phyloP scores from a whole-genome alignment of 805 yeast genomes.

The Cyberlindnera euphorbiae region DNA sequence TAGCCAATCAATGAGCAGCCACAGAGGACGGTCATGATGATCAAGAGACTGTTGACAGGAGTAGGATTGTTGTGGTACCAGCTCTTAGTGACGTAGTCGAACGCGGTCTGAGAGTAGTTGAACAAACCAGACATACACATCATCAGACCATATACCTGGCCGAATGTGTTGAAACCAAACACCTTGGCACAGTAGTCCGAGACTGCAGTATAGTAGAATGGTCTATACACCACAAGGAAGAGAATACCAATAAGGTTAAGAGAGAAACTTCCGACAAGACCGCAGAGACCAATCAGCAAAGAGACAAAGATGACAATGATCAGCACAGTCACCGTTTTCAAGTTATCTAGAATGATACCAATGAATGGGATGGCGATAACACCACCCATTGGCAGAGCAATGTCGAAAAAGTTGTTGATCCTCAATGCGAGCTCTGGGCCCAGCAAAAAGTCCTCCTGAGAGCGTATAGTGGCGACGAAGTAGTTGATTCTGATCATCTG shows the following conservation, averaged over 20 bases:
- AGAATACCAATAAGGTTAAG: constrained; percentile 67
- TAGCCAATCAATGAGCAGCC: constrained; percentile 26
- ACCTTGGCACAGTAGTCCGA: constrained; percentile 91
- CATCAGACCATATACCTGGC: constrained; percentile 83
- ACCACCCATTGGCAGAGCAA: constrained; percentile 88
- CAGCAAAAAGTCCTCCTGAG: constrained; percentile 76
- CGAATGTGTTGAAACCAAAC: constrained; percentile 89
- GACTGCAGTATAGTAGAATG: constrained; percentile 88
- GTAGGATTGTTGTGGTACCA: constrained; percentile 68
- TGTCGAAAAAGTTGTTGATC: constrained; percentile 73
- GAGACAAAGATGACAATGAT: constrained; percentile 49
- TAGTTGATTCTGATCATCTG: constrained; percentile 92
- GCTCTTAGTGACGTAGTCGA: constrained; percentile 70
- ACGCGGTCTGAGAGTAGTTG: constrained; percentile 63
- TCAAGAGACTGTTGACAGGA: constrained; percentile 63
- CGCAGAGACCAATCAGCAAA: constrained; percentile 62
- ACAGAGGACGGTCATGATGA: constrained; percentile 45
- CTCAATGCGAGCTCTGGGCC: constrained; percentile 45
- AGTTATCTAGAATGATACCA: constrained; percentile 73
- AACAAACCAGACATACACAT: constrained; percentile 80
- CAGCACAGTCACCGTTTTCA: constrained; percentile 56
- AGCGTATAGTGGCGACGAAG: constrained; percentile 82
- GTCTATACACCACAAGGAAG: constrained; percentile 76
- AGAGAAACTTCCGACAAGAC: constrained; percentile 44
- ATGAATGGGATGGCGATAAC: constrained; percentile 81